Conservation (phyloP, 1,284 basidiomycete species). For the Cutaneotrichosporon spelunceum region DNA sequence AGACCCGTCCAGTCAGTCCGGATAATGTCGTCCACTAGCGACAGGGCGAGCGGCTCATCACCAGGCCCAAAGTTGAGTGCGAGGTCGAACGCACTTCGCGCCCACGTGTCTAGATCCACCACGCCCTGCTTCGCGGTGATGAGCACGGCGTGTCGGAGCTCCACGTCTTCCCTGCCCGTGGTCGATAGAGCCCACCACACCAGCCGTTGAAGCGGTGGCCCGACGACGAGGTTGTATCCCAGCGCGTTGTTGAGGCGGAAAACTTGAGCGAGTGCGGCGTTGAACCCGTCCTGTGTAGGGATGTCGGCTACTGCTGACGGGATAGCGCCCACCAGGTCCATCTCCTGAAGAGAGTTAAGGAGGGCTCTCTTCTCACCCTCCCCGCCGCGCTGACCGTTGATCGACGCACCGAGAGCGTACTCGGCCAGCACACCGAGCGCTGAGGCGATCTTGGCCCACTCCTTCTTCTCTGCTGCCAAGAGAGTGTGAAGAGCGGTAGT, state of each 20-base stretch:
- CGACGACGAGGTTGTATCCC: slow-evolving; percentile 6
- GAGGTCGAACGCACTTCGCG: slow-evolving; percentile 24
- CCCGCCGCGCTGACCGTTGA: slow-evolving; percentile 68
- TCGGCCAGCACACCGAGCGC: slow-evolving; percentile 47
- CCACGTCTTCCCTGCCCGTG: slow-evolving; percentile 14
- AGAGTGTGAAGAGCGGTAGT: slow-evolving; percentile 32
- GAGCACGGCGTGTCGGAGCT: slow-evolving; percentile 60
- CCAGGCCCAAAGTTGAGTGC: slow-evolving; percentile 35
- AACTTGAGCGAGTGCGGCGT: slow-evolving; percentile 11
- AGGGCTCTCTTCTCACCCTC: slow-evolving; percentile 56
- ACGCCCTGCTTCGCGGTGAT: slow-evolving; percentile 50
- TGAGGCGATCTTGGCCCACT: slow-evolving; percentile 54
- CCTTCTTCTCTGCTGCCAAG: slow-evolving; percentile 24
- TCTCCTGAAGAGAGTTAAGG: slow-evolving; percentile 17
- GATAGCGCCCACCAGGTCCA: slow-evolving; percentile 15
- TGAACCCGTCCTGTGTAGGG: slow-evolving; percentile 10
- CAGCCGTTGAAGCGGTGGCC: slow-evolving; percentile 14
- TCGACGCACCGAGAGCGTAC: slow-evolving; percentile 68
- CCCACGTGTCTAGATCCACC: slow-evolving; percentile 20
- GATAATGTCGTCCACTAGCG: slow-evolving; percentile 46
- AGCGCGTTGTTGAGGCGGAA: slow-evolving; percentile 19
- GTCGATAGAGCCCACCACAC: slow-evolving; percentile 19
- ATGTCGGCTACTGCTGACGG: slow-evolving; percentile 1
- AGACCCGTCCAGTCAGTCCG: slow-evolving; percentile 28
- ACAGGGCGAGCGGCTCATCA: slow-evolving; percentile 49